These are phyloP conservation scores for Heliamphora pulchella DNA, from an alignment of 179 eudicot species.

Conservation along the genomic window DNA sequence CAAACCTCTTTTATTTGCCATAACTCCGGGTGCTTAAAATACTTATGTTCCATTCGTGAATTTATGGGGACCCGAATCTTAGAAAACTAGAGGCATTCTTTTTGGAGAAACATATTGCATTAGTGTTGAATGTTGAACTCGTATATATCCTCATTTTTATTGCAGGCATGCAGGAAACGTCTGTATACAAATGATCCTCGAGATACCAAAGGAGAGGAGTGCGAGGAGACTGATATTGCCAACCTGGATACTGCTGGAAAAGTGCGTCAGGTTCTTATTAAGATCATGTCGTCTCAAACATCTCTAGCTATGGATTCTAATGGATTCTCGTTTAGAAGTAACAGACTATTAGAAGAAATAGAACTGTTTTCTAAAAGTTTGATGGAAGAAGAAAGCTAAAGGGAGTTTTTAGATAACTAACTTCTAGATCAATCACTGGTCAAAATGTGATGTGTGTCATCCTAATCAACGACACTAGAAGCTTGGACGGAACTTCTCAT, in stretches of 20 bases:
- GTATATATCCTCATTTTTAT: slow-evolving; percentile 9
- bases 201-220: slow-evolving; percentile 33
- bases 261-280: slow-evolving; percentile 43
- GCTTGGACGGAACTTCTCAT: too few species aligned
- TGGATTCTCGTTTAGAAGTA: slow-evolving; percentile 18
- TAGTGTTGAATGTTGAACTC: slow-evolving; percentile 6
- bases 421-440: background rate
- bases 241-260: slow-evolving; percentile 36
- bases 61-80: background rate
- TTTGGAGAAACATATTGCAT: background rate
- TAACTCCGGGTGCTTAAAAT: background rate
- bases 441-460: background rate
- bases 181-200: slow-evolving; percentile 29
- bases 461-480: background rate
- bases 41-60: background rate
- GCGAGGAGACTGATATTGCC: slow-evolving; percentile 24
- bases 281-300: slow-evolving; percentile 36
- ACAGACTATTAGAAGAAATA: slow-evolving; percentile 49
- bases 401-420: background rate
- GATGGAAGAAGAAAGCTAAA: slow-evolving; percentile 25
- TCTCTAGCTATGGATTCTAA: slow-evolving; percentile 19
- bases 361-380: slow-evolving; percentile 45
- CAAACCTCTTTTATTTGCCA: background rate
- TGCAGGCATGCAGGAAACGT: slow-evolving; percentile 58
- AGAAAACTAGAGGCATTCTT: too few species aligned